These are phyloP conservation scores for Fusarium bulbicola DNA, from an alignment of 2,329 filamentous ascomycete species.

Conservation along the genomic window DNA sequence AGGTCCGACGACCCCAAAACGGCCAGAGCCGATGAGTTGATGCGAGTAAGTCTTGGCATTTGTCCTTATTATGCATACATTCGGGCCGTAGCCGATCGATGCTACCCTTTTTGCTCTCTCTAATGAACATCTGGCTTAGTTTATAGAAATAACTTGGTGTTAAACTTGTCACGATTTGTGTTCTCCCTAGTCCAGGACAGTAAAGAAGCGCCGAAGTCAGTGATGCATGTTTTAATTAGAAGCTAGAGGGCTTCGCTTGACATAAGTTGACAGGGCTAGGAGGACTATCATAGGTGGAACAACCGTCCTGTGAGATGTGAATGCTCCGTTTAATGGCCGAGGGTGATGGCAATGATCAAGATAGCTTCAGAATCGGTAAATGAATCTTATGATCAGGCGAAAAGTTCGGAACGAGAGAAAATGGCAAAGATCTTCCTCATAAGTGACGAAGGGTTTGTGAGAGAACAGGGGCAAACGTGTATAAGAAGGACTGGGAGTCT, in stretches of 20 bases:
- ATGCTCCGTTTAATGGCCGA: neutral
- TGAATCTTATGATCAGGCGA: neutral
- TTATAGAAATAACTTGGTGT: neutral
- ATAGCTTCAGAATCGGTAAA: neutral
- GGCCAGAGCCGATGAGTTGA: neutral
- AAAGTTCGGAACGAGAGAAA: neutral
- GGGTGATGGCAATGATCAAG: too few species aligned
- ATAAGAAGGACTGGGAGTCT: neutral
- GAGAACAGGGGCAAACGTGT: neutral
- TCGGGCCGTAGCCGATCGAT: conserved; percentile 2
- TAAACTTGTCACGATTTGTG: neutral
- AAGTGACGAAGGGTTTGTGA: fast-evolving
- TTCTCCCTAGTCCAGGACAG: neutral
- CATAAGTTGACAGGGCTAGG: neutral
- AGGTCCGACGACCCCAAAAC: neutral
- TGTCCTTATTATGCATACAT: neutral
- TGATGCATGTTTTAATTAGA: fast-evolving
- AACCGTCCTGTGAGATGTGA: neutral
- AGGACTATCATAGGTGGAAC: neutral
- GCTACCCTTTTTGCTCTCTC: neutral
- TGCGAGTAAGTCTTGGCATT: neutral
- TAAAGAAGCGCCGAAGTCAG: neutral
- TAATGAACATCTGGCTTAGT: neutral
- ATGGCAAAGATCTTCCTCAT: neutral
- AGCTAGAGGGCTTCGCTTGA: fast-evolving